phyloP scores from a whole-genome alignment of 2,329 filamentous ascomycete genomes.

The Neurospora sp. region DNA sequence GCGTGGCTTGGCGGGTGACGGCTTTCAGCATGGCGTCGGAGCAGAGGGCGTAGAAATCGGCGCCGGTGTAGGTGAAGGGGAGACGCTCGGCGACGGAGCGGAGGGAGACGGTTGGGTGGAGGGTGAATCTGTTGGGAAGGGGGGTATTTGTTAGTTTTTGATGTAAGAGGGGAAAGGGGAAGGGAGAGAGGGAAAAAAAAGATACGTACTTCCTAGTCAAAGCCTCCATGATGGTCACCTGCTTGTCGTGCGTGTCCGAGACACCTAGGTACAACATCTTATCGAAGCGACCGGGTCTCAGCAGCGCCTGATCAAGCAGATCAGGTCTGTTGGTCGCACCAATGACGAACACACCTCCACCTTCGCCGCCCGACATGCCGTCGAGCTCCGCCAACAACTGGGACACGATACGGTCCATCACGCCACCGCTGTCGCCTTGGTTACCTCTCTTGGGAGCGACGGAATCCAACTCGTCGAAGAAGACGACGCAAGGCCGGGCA shows the following conservation, averaged over 20 bases:
- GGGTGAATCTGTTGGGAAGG: conserved; percentile 55
- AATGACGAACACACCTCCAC: conserved; percentile 85
- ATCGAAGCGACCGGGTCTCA: conserved; percentile 87
- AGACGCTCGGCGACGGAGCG: conserved; percentile 62
- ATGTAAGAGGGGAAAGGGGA: conserved; percentile 1
- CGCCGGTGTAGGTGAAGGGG: conserved; percentile 94
- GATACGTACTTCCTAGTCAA: conserved; percentile 76
- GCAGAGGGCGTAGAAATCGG: conserved; percentile 93
- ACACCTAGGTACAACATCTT: conserved; percentile 98
- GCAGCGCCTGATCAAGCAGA: conserved; percentile 77
- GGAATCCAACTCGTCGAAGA: conserved; percentile 88
- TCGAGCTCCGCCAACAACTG: conserved; percentile 92
- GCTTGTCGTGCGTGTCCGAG: conserved; percentile 93
- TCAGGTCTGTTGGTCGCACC: conserved; percentile 94
- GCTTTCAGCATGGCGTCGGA: conserved; percentile 99
- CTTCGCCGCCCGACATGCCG: conserved; percentile 91
- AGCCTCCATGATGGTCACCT: conserved; percentile 86
- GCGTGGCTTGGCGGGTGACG: conserved; percentile 77
- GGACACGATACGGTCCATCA: conserved; percentile 96
- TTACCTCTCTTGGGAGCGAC: conserved; percentile 95
- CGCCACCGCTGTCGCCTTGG: conserved; percentile 91
- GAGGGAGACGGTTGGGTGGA: conserved; percentile 71
- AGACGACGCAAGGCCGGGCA: conserved; percentile 79
- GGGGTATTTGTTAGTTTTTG: no score
- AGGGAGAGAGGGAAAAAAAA: neutral